phyloP scores from a whole-genome alignment of 2,329 filamentous ascomycete genomes.

The Sarocladium brachiariae region DNA sequence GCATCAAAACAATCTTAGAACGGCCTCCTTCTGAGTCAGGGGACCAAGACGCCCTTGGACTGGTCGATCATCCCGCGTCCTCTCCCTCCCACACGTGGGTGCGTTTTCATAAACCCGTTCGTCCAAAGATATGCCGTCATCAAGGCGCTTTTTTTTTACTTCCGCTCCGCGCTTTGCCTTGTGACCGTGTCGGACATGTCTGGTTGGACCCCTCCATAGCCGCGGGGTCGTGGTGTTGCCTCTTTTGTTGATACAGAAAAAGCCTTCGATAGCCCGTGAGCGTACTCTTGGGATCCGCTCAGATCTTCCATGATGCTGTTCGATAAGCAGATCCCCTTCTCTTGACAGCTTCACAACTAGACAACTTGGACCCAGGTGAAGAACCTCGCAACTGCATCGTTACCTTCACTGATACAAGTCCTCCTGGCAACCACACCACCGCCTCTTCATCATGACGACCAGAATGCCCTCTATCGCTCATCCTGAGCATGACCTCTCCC shows the following conservation, averaged over 20 bases:
- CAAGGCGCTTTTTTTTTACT: neutral
- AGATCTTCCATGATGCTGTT: neutral
- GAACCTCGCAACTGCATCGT: too few species aligned
- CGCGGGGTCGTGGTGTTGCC: constrained; percentile 4
- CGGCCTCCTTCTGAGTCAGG: too few species aligned
- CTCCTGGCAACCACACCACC: neutral
- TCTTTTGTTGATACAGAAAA: constrained; percentile 8
- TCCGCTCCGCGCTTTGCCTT: neutral
- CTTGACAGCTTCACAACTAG: neutral
- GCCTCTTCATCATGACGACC: constrained; percentile 5
- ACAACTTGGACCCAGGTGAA: neutral
- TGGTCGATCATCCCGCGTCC: neutral
- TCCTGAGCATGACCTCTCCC: constrained; percentile 31
- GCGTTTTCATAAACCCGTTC: neutral
- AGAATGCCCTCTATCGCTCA: constrained; percentile 10
- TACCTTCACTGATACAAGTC: too few species aligned
- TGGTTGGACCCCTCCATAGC: neutral
- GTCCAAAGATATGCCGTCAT: too few species aligned
- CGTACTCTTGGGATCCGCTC: neutral
- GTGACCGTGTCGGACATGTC: neutral
- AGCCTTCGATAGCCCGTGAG: neutral
- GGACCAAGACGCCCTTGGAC: neutral
- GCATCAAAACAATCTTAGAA: too few species aligned
- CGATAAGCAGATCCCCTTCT: neutral
- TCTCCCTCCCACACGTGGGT: constrained; percentile 3